These are phyloP conservation scores for Fraxinus paxiana DNA, from an alignment of 305 asterid genomes.

Conservation along the genomic window DNA sequence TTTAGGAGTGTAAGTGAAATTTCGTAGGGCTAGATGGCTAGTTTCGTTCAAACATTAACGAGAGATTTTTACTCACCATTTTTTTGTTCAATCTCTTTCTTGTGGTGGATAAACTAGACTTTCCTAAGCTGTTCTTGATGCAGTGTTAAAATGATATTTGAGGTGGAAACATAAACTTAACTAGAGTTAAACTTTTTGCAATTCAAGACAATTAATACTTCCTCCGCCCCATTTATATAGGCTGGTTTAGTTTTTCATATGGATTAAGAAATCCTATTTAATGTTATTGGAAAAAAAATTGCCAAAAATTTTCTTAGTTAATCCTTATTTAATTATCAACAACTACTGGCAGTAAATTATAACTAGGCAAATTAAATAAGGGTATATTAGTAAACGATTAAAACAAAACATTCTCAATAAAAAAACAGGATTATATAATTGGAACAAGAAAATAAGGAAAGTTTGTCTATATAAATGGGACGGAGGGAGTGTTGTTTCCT, in stretches of 20 bases:
- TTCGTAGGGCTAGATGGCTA: not conserved
- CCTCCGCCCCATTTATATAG: not conserved
- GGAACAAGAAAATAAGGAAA: not conserved
- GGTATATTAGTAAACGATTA: not conserved
- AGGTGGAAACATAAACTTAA: not conserved
- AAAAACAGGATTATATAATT: not conserved
- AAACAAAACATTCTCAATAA: not conserved
- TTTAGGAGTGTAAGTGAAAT: not conserved
- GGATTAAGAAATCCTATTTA: not conserved
- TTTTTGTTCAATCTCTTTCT: not conserved
- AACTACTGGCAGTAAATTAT: not conserved
- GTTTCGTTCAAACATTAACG: not conserved
- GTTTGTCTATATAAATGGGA: not conserved
- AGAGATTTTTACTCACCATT: not conserved
- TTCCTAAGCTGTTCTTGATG: not conserved
- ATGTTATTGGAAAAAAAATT: not conserved
- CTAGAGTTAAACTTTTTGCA: not conserved
- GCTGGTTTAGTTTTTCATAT: not conserved
- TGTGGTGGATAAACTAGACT: not conserved
- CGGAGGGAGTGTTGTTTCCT: not conserved
- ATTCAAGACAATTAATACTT: not conserved
- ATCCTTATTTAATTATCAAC: not conserved
- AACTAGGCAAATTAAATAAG: not conserved
- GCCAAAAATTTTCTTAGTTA: not conserved
- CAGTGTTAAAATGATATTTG: not conserved